Evolutionary conservation across 352 stramenopile genomes (phyloP).

Genomic region (Thraustochytrium sp.): DNA sequence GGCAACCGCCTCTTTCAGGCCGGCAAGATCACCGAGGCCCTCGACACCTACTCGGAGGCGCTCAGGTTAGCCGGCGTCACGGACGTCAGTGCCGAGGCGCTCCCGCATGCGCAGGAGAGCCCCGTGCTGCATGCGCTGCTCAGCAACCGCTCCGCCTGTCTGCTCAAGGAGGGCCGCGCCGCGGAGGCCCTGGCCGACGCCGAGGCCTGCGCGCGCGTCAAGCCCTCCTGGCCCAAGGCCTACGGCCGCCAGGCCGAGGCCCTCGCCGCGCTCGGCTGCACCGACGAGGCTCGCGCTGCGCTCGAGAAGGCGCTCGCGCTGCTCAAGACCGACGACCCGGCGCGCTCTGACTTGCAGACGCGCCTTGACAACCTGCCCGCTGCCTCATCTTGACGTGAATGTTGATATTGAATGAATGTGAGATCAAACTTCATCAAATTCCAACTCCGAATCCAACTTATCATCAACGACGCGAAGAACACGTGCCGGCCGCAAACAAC

Average conservation of each 20-base stretch:
- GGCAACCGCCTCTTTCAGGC: constrained; percentile 15
- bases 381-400: no score
- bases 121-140: constrained; percentile 24
- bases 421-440: no score
- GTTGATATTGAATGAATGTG: no score
- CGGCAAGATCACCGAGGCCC: constrained; percentile 4
- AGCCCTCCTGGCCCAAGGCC: constrained; percentile 25
- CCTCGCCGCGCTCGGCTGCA: neutral
- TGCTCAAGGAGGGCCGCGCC: neutral
- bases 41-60: constrained; percentile 16
- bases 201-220: neutral
- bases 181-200: constrained; percentile 18
- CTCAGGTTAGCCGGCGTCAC: neutral
- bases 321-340: neutral
- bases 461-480: no score
- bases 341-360: neutral
- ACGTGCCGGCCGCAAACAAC: no score
- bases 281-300: neutral
- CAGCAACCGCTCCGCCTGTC: constrained; percentile 24
- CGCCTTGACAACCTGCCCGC: constrained; percentile 1
- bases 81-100: neutral
- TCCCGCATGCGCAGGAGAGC: neutral
- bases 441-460: no score
- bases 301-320: neutral
- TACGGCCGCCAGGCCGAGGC: constrained; percentile 14